phyloP scores from a whole-genome alignment of 2,329 filamentous ascomycete genomes.

The Sporothrix phasma region DNA sequence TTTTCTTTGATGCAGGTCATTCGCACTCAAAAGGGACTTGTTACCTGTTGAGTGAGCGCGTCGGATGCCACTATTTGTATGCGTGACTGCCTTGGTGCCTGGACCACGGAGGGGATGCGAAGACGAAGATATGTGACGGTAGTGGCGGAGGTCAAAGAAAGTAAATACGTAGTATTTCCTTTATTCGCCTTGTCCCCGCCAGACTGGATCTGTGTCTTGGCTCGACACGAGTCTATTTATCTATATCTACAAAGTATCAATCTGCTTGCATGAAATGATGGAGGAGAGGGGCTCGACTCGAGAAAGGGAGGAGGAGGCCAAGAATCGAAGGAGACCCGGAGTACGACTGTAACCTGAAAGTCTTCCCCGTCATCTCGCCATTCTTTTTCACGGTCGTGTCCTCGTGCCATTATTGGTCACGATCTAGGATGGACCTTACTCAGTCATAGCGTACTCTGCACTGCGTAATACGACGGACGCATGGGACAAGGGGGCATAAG shows the following conservation, averaged over 20 bases:
- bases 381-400: not conserved
- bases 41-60: not conserved
- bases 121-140: no score
- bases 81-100: not conserved
- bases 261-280: not conserved
- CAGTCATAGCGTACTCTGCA: no score
- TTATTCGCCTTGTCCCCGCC: not conserved
- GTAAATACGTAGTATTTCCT: no score
- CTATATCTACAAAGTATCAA: no score
- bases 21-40: no score
- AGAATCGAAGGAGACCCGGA: not conserved
- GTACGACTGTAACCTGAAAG: not conserved
- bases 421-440: not conserved
- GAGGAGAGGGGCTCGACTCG: not conserved
- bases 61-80: not conserved
- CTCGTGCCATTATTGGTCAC: slow-evolving; percentile 8
- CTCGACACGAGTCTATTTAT: not conserved
- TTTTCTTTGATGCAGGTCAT: not conserved
- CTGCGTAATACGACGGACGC: not conserved
- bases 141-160: no score
- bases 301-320: not conserved
- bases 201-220: not conserved
- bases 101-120: not conserved
- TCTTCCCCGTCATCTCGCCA: not conserved
- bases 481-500: not conserved